Evolutionary conservation across 225 moss, liverwort and hornwort genomes (phyloP).

Genomic region (Climacium dendroides): DNA sequence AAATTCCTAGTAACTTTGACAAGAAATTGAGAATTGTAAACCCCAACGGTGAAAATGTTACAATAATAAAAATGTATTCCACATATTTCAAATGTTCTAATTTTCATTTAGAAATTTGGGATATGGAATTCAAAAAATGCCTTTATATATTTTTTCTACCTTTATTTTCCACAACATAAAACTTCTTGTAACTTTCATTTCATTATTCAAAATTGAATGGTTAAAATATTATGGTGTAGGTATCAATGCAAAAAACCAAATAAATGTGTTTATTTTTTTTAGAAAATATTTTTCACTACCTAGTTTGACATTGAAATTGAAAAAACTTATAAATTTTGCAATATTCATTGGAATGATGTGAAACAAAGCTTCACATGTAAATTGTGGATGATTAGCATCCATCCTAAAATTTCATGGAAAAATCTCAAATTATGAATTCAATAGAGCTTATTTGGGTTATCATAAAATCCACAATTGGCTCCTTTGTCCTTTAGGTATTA

Average conservation of each 20-base stretch:
- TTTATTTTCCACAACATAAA: neutral
- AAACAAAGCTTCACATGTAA: neutral
- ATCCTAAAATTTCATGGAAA: neutral
- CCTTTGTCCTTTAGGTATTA: neutral
- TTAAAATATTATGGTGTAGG: neutral
- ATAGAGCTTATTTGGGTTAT: accelerated
- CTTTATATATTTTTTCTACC: neutral
- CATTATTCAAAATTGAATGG: too few relatives aligned
- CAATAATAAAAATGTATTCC: neutral
- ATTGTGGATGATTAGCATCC: neutral
- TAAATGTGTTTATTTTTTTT: neutral
- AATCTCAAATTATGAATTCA: neutral
- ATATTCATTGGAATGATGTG: neutral
- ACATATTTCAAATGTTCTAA: accelerated
- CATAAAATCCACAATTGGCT: accelerated
- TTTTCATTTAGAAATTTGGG: neutral
- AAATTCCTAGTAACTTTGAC: neutral
- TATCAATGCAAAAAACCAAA: neutral
- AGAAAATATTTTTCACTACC: neutral
- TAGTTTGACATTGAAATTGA: neutral
- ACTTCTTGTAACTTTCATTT: neutral
- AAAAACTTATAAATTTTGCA: neutral
- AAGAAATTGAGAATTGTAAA: neutral
- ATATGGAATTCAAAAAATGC: neutral
- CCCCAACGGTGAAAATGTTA: neutral